Conservation (phyloP, 148 eudicot genomes). For the Chenopodium quinoa region DNA sequence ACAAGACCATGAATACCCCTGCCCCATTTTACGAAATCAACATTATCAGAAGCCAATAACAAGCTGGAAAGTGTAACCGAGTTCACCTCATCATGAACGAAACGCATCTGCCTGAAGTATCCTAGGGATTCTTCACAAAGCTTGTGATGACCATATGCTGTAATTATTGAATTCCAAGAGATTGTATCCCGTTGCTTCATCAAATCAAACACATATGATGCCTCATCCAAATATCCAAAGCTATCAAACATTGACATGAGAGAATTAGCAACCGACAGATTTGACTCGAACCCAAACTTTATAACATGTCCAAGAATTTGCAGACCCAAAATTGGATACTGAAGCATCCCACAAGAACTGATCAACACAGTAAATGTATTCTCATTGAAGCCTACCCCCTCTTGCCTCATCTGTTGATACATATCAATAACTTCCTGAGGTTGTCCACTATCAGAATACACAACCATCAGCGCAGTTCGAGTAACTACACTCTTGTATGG, state of each 20-base stretch:
- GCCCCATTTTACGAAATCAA: constrained; percentile 48
- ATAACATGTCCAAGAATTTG: constrained; percentile 63
- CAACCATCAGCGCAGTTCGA: constrained; percentile 76
- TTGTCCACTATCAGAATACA: constrained; percentile 40
- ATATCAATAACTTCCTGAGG: constrained; percentile 36
- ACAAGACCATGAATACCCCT: constrained; percentile 65
- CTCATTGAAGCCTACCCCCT: constrained; percentile 47
- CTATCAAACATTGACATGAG: constrained; percentile 65
- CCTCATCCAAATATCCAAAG: constrained; percentile 40
- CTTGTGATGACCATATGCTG: constrained; percentile 52
- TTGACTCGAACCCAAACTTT: constrained; percentile 51
- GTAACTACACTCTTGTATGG: constrained; percentile 63
- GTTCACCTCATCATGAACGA: constrained; percentile 44
- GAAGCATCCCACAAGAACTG: constrained; percentile 60
- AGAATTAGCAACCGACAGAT: constrained; percentile 65
- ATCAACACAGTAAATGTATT: constrained; percentile 56
- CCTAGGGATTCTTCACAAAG: constrained; percentile 43
- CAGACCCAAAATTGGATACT: constrained; percentile 49
- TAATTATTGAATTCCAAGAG: constrained; percentile 77
- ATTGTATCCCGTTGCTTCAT: constrained; percentile 67
- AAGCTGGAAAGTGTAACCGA: constrained; percentile 55
- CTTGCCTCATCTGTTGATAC: constrained; percentile 46
- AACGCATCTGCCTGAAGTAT: constrained; percentile 58
- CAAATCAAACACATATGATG: constrained; percentile 48
- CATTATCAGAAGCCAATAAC: constrained; percentile 46